These are phyloP conservation scores for Phaeosphaeriaceae sp. DNA, from an alignment of 2,329 filamentous ascomycete genomes.

Conservation along the genomic window DNA sequence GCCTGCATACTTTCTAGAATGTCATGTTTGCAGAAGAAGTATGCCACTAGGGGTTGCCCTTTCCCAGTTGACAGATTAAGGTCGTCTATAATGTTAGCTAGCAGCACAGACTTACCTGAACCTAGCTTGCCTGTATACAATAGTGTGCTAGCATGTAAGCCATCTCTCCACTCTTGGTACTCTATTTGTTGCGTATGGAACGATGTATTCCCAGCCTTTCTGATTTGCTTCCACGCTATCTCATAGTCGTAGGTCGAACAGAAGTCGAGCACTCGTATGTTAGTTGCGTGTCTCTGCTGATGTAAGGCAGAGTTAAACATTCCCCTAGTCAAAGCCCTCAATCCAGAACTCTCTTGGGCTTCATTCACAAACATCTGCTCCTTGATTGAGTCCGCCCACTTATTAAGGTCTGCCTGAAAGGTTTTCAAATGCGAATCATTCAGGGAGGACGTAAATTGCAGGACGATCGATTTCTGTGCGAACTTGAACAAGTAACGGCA, in stretches of 20 bases:
- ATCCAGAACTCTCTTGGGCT: too few relatives aligned
- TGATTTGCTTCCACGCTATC: constrained; percentile 51
- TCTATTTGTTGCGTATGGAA: constrained; percentile 24
- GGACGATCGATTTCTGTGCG: too few relatives aligned
- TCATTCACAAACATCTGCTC: too few relatives aligned
- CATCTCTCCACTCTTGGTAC: constrained; percentile 39
- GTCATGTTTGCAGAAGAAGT: too few relatives aligned
- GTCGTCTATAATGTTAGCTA: constrained; percentile 53
- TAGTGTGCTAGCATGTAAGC: constrained; percentile 34
- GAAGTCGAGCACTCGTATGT: constrained; percentile 42
- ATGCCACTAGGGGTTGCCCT: too few relatives aligned
- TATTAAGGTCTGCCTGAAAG: too few relatives aligned
- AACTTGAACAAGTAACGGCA: too few relatives aligned
- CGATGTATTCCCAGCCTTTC: constrained; percentile 49
- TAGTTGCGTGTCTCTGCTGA: constrained; percentile 21
- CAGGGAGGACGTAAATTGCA: too few relatives aligned
- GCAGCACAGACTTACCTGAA: constrained; percentile 53
- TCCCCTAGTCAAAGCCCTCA: too few relatives aligned
- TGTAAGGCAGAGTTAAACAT: constrained; percentile 21
- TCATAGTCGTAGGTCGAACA: constrained; percentile 53
- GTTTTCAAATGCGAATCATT: constrained; percentile 15
- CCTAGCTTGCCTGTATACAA: constrained; percentile 51
- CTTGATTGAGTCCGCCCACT: too few relatives aligned
- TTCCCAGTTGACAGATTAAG: constrained; percentile 11
- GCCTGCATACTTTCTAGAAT: too few relatives aligned